Evolutionary conservation across 2,329 filamentous ascomycete genomes (phyloP), one percentile per base, ranked within the genome.

Genomic region (Aspergillus alliaceus): DNA sequence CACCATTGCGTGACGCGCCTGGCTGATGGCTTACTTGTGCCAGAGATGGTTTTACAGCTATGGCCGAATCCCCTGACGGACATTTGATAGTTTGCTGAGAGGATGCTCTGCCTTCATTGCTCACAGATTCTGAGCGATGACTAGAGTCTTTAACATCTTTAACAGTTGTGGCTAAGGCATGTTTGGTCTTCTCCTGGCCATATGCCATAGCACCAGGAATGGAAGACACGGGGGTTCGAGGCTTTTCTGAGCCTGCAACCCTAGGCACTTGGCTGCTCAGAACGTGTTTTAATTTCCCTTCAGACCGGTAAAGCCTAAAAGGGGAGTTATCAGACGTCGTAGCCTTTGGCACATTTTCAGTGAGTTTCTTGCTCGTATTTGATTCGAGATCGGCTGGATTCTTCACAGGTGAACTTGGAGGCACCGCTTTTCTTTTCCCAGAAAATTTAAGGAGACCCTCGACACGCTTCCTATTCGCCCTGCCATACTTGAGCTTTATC

Each of bases 401-500:
- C 29, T 67, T 69, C 12, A 54, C 50, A 18, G 68, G 64, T 20
- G 66, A 66, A 54, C 63, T 64, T n/a, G 66, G 61, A 12, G 60
- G 61, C 40, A 63, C 58, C 4, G 58, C 27, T 65, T 70, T 76
- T 51, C 62, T 70, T 63, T 76, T 77, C 39, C 69, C 70, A 24
- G 72, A 72, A 49, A 80, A 76, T 62, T 75, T 79, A 20, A 80
- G 69, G 18, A 80, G 68, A 31, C 68, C 75, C 57, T 79, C 76
- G 31, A 84, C 75, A n/a, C 77, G 76, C 53, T 77, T 77, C 40
- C 72, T 71, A 64, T 80, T 79, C 39, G 75, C 68, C 64, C 79
- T 82, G 15, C 80, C 79, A 64, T 83, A 84, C 58, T 77, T 82
- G 39, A 84, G 66, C 59, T 75, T 81, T 25, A 83, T 77, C 44